Evolutionary conservation across 192 early-diverging fungal species (phyloP).

Genomic region (Coemansia sp.): DNA sequence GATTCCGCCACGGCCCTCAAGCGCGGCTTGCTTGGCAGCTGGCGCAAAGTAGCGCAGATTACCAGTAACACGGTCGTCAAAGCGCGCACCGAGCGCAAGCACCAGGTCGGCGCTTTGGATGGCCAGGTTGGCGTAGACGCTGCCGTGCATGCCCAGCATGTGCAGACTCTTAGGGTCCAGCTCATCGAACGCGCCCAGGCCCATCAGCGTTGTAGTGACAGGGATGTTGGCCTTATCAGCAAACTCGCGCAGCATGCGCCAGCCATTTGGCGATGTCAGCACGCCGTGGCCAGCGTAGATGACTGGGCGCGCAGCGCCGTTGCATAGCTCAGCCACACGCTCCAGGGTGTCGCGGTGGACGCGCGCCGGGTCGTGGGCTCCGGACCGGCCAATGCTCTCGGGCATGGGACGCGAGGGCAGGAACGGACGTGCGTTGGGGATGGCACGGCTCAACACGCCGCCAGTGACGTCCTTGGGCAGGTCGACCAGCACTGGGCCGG

Average conservation of each 20-base stretch:
- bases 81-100: constrained; percentile 94
- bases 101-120: constrained; percentile 97
- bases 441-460: constrained; percentile 80
- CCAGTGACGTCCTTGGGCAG: constrained; percentile 98
- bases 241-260: constrained; percentile 79
- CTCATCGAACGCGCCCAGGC: constrained; percentile 94
- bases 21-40: constrained; percentile 86
- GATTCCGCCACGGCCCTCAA: constrained; percentile 90
- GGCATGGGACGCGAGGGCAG: constrained; percentile 74
- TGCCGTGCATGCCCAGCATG: constrained; percentile 99
- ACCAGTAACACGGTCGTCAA: constrained; percentile 98
- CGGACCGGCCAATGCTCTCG: constrained; percentile 60
- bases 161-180: constrained; percentile 85
- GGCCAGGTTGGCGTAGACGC: constrained; percentile 96
- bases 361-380: constrained; percentile 59
- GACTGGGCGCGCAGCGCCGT: constrained; percentile 87
- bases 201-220: constrained; percentile 95
- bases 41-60: constrained; percentile 92
- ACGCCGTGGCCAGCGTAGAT: constrained; percentile 97
- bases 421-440: constrained; percentile 67
- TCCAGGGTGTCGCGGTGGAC: constrained; percentile 61
- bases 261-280: constrained; percentile 80
- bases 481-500: constrained; percentile 97
- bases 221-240: constrained; percentile 91
- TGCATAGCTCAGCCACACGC: constrained; percentile 83